These are phyloP conservation scores for Fraxinus angustifolia DNA, from an alignment of 305 asterid genomes.

Conservation along the genomic window DNA sequence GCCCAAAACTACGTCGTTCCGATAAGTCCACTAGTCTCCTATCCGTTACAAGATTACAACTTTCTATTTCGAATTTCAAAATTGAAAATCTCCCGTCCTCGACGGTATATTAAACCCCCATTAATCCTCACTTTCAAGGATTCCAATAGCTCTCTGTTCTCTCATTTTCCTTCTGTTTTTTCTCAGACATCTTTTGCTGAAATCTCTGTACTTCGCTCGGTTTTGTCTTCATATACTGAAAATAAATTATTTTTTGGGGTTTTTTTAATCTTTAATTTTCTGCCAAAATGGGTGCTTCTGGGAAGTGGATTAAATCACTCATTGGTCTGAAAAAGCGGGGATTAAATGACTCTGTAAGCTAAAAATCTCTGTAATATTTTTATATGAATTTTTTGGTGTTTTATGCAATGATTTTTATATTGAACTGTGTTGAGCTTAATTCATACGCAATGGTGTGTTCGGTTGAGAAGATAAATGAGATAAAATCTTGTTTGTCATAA, in stretches of 20 bases:
- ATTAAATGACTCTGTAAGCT: conserved; percentile 47
- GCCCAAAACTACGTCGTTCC: conserved; percentile 5
- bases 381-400: not conserved
- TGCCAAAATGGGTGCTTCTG: conserved; percentile 71
- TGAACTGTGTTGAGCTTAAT: not conserved
- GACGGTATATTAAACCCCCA: conserved; percentile 10
- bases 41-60: conserved; percentile 24
- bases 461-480: not conserved
- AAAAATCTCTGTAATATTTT: not conserved
- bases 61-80: conserved; percentile 28
- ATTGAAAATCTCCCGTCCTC: conserved; percentile 19
- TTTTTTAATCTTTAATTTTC: not conserved
- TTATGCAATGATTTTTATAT: not conserved
- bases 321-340: conserved; percentile 52
- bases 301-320: conserved; percentile 82
- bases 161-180: not conserved
- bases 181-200: conserved; percentile 4
- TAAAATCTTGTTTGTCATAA: not conserved
- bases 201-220: conserved; percentile 20
- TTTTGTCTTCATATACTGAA: conserved; percentile 26
- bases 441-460: not conserved
- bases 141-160: conserved; percentile 4
- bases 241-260: not conserved
- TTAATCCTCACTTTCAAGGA: conserved; percentile 24
- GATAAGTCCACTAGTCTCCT: not conserved